Conservation (phyloP, 1,139 yeast species). For the Yamadazyma diddensiae region DNA sequence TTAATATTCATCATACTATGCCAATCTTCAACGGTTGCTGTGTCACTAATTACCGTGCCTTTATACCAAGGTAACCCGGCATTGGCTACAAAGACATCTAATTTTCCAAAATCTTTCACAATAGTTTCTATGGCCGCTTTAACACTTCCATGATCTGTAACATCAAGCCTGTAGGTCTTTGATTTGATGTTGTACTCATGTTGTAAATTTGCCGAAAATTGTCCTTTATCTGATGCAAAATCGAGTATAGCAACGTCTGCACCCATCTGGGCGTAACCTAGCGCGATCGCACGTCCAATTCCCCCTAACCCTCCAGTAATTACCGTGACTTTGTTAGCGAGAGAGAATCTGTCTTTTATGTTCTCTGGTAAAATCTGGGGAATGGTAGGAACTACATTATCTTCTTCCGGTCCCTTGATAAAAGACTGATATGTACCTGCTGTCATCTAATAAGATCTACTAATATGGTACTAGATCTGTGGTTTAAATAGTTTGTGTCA, state of each 20-base stretch:
- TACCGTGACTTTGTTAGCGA: constrained; percentile 75
- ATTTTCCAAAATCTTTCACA: constrained; percentile 61
- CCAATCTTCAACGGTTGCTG: constrained; percentile 46
- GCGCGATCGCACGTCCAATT: constrained; percentile 75
- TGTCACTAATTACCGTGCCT: constrained; percentile 62
- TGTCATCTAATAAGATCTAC: no score
- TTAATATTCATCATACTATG: constrained; percentile 49
- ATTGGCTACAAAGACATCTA: constrained; percentile 81
- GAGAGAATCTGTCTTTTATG: constrained; percentile 48
- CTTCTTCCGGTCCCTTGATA: constrained; percentile 22
- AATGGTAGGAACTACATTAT: constrained; percentile 20
- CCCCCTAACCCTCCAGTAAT: constrained; percentile 84
- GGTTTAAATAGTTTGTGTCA: neutral
- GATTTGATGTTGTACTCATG: constrained; percentile 58
- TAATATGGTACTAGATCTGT: no score
- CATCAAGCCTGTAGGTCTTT: constrained; percentile 65
- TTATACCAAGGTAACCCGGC: constrained; percentile 85
- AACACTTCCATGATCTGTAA: constrained; percentile 58
- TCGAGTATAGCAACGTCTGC: constrained; percentile 79
- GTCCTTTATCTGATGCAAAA: constrained; percentile 39
- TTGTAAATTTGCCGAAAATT: constrained; percentile 48
- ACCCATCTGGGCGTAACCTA: constrained; percentile 84
- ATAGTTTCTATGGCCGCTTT: constrained; percentile 52
- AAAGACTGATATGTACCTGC: constrained; percentile 12
- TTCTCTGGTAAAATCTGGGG: constrained; percentile 22